Conservation (phyloP, 768 basidiomycete genomes). For the Boletus rubroflammeus region DNA sequence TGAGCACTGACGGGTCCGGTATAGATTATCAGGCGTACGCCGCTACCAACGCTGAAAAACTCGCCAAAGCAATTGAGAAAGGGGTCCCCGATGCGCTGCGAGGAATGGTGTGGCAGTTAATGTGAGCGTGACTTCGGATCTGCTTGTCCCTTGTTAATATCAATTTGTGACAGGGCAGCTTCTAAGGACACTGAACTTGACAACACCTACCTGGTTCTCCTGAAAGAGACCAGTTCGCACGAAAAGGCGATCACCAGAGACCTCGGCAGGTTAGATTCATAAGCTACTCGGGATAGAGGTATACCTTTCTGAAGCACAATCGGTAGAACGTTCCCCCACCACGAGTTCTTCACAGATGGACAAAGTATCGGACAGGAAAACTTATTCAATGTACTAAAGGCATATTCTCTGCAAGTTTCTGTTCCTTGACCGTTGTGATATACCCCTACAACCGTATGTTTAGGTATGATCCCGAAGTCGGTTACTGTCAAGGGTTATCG, state of each 20-base stretch:
- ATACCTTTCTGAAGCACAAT: slow-evolving; percentile 10
- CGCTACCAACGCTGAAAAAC: slow-evolving; percentile 65
- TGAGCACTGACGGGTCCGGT: slow-evolving; percentile 2
- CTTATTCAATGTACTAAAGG: slow-evolving; percentile 95
- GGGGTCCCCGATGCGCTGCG: slow-evolving; percentile 87
- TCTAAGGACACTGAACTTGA: slow-evolving; percentile 91
- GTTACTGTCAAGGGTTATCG: slow-evolving; percentile 96
- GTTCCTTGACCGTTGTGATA: not conserved
- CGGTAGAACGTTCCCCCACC: slow-evolving; percentile 89
- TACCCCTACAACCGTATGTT: slow-evolving; percentile 6
- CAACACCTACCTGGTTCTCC: slow-evolving; percentile 68
- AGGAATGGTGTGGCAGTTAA: slow-evolving; percentile 97
- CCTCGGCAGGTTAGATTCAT: slow-evolving; percentile 62
- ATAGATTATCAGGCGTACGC: slow-evolving; percentile 89
- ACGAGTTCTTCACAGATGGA: slow-evolving; percentile 92
- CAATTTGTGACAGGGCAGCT: slow-evolving; percentile 61
- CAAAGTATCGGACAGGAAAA: slow-evolving; percentile 97
- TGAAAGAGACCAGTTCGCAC: slow-evolving; percentile 82
- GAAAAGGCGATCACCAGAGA: slow-evolving; percentile 95
- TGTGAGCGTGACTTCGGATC: slow-evolving; percentile 45
- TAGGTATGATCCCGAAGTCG: slow-evolving; percentile 89
- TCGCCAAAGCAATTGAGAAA: slow-evolving; percentile 86
- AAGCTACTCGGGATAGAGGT: not conserved
- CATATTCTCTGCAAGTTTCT: slow-evolving; percentile 79
- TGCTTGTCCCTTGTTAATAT: slow-evolving; percentile 10